Base-by-base conservation (phyloP, 768 basidiomycete genomes). In the Hericium coralloides region DNA sequence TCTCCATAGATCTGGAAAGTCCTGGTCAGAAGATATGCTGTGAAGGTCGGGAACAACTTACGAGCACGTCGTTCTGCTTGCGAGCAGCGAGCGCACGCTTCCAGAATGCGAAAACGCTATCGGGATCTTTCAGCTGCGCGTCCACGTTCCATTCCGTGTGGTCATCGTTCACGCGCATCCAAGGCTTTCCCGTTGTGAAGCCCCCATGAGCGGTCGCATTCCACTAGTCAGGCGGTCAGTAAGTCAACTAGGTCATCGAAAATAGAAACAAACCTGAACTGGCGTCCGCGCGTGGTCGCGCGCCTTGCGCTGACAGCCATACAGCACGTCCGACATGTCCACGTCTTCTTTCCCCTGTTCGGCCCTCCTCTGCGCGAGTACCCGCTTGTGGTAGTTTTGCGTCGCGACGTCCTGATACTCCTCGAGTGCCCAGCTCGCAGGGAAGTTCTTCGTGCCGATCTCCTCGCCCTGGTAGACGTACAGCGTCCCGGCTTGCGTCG, bases 391-490 rank as follows among this genome's bases (percentile, higher is more conserved):
- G 61, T 77, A 82, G 63, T 83, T 85, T 60, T 76, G 74, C 4
- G 81, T 74, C 38, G 82, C 82, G 41, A 85, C 76, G 54, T 88
- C 88, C 64, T 83, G 83, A 68, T 88, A 90, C 63, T 87, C 84
- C 56, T 87, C 83, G 22, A 87, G 74, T 0, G 78, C 79, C 87
- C 87, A 90, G 15, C 69, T 64, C 50, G 73, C 65, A 17, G 84
- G 82, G 59, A 84, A 80, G 56, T 85, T 85, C 67, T 75, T 79
- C 67, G 85, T 70, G 0, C 81, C 87, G 0, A 90, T 75, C 64
- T 90, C 89, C 66, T 89, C 76, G 6, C 87, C 88, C 70, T 90
- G 85, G 65, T 83, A 90, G 12, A 91, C 73, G 66, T 83, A 90
- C 59, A 83, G 69, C 18, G 87, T 87, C 6, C 88, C 87, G 8